Evolutionary conservation across 768 basidiomycete genomes (phyloP).

Genomic region (Pisolithus sp.): DNA sequence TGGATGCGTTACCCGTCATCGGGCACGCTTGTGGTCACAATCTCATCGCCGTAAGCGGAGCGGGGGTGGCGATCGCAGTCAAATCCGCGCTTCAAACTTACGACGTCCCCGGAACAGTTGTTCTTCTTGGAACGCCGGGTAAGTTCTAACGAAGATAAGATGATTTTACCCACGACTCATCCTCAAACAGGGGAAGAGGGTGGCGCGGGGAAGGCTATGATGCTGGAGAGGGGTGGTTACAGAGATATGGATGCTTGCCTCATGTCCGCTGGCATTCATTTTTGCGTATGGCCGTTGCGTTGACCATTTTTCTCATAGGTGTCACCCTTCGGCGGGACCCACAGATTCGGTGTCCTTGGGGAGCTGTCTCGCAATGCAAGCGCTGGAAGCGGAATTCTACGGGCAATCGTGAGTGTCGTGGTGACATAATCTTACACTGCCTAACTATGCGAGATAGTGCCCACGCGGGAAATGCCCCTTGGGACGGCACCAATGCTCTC

Average conservation of each 20-base stretch:
- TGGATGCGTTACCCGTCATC: constrained; percentile 52
- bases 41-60: constrained; percentile 72
- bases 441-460: constrained; percentile 38
- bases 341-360: constrained; percentile 44
- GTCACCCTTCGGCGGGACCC: constrained; percentile 61
- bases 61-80: constrained; percentile 68
- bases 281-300: constrained; percentile 3
- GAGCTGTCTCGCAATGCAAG: constrained; percentile 57
- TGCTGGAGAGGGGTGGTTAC: constrained; percentile 74
- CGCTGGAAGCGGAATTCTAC: constrained; percentile 62
- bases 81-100: constrained; percentile 61
- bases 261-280: constrained; percentile 40
- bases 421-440: neutral
- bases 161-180: neutral
- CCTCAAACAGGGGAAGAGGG: constrained; percentile 59
- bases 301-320: constrained; percentile 40
- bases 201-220: constrained; percentile 69
- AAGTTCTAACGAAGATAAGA: constrained; percentile 10
- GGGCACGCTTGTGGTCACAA: constrained; percentile 78
- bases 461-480: constrained; percentile 75
- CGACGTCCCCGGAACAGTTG: constrained; percentile 57
- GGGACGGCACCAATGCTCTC: constrained; percentile 82
- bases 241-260: constrained; percentile 75
- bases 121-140: constrained; percentile 78
- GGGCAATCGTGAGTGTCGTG: constrained; percentile 55